Evolutionary conservation across 2,329 filamentous ascomycete species (phyloP).

Genomic region (Cordyceps sp.): DNA sequence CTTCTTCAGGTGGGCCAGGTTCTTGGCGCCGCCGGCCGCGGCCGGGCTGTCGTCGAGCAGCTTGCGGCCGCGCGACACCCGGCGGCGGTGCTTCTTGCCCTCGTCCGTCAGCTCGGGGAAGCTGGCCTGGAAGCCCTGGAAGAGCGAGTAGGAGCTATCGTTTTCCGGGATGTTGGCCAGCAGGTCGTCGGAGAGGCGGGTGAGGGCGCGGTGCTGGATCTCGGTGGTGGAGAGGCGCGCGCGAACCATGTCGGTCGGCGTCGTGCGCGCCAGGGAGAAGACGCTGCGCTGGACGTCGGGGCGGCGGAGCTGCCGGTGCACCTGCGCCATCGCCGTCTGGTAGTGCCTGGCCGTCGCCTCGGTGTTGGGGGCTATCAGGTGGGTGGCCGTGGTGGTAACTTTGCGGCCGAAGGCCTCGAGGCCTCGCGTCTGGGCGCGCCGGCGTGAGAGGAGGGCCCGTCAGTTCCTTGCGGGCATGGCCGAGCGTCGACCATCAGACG

Average conservation of each 20-base stretch:
- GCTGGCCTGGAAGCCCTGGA: constrained; percentile 89
- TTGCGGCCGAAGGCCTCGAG: constrained; percentile 89
- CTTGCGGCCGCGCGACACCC: constrained; percentile 59
- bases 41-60: constrained; percentile 50
- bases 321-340: constrained; percentile 70
- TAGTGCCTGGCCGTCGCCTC: constrained; percentile 49
- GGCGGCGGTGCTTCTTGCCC: constrained; percentile 52
- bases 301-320: constrained; percentile 75
- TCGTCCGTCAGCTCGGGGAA: constrained; percentile 57
- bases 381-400: constrained; percentile 81
- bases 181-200: constrained; percentile 79
- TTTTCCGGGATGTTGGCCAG: constrained; percentile 77
- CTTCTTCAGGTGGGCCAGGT: constrained; percentile 58
- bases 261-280: constrained; percentile 79
- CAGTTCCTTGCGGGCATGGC: too few species aligned
- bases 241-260: constrained; percentile 84
- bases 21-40: constrained; percentile 40
- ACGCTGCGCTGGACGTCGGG: constrained; percentile 77
- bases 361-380: constrained; percentile 58
- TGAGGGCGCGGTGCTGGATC: constrained; percentile 84
- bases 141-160: constrained; percentile 76
- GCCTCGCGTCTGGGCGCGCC: constrained; percentile 50
- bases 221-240: constrained; percentile 79
- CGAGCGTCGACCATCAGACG: too few species aligned
- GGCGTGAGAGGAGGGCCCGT: background rate